Base-by-base conservation (phyloP, 208 protist genomes). In the Phytomonas francai region DNA sequence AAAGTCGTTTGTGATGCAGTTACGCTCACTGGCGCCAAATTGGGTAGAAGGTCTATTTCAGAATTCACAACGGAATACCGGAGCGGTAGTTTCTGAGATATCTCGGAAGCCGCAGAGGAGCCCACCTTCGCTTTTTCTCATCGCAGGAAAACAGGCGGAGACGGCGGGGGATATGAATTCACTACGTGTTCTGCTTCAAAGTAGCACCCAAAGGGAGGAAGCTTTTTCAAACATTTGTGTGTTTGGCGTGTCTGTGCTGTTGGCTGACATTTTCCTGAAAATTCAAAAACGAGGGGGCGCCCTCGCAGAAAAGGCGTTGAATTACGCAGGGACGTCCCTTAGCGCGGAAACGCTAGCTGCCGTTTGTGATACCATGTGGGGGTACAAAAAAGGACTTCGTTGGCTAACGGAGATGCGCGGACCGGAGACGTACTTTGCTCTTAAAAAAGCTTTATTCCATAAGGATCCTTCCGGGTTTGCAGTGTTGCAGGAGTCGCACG, bases 381-480 rank as follows among this genome's bases (percentile, higher is more conserved):
- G 75, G 25, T 70, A 74, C 28, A 39, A 61, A 42, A 54, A n/a
- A 29, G 63, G 80, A 22, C 19, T 88, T 31, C 32, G 32, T 3
- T 58, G 86, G 27, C 77, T 93, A 30, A 58, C 66, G 16, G 3
- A 63, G 22, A 89, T 89, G 83, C 34, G 77, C 32, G 88, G 88
- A 8, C 36, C 76, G 58, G 70, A 78, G 19, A 72, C 83, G 0
- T 93, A 93, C 63, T 71, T 75, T 66, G 83, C 80, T 14, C 45
- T 74, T 49, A 74, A 80, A 42, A 36, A 70, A 22, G 34, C 87
- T 64, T 71, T 91, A 60, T 81, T 80, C 56, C 76, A 86, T 42
- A 67, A 67, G 2, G 51, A 59, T 12, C 9, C 59, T 0, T 68
- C 54, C 60, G 65, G 60, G 56, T 45, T 61, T 3, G 76, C 79